These are phyloP conservation scores for Boletus bicolor DNA, from an alignment of 768 basidiomycete genomes.

Conservation along the genomic window DNA sequence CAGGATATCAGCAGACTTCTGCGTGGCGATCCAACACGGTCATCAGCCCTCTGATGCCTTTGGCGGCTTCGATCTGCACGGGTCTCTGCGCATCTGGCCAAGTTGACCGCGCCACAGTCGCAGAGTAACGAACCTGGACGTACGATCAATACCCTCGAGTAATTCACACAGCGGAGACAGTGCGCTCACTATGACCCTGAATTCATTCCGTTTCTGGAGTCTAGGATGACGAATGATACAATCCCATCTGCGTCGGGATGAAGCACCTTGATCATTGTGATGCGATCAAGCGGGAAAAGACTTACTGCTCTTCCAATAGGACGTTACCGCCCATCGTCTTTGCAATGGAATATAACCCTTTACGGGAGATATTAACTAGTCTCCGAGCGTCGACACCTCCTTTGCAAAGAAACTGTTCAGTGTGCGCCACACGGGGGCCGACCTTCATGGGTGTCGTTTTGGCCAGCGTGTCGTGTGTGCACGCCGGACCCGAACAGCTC, in stretches of 20 bases:
- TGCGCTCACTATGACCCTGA: slow-evolving; percentile 33
- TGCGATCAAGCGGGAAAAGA: slow-evolving; percentile 15
- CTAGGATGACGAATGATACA: slow-evolving; percentile 34
- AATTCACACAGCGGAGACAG: slow-evolving; percentile 7
- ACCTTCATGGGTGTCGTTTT: slow-evolving; percentile 25
- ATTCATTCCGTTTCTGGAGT: slow-evolving; percentile 30
- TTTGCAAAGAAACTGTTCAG: slow-evolving; percentile 33
- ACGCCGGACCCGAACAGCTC: slow-evolving; percentile 34
- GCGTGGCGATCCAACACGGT: slow-evolving; percentile 35
- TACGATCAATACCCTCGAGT: slow-evolving; percentile 11
- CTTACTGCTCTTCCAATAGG: slow-evolving; percentile 36
- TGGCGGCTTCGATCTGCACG: slow-evolving; percentile 34
- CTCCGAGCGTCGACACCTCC: slow-evolving; percentile 36
- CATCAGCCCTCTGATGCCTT: slow-evolving; percentile 36
- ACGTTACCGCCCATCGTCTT: slow-evolving; percentile 36
- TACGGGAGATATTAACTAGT: slow-evolving; percentile 34
- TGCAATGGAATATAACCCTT: slow-evolving; percentile 31
- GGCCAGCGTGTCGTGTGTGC: slow-evolving; percentile 25
- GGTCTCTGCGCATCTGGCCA: slow-evolving; percentile 37
- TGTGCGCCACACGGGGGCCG: slow-evolving; percentile 36
- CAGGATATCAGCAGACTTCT: slow-evolving; percentile 20
- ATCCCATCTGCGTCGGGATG: slow-evolving; percentile 32
- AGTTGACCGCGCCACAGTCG: slow-evolving; percentile 35
- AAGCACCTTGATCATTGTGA: slow-evolving; percentile 13
- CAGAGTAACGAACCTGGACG: slow-evolving; percentile 33